Base-by-base conservation (phyloP, 495 filamentous ascomycete species). In the Talaromyces nanjingensis region DNA sequence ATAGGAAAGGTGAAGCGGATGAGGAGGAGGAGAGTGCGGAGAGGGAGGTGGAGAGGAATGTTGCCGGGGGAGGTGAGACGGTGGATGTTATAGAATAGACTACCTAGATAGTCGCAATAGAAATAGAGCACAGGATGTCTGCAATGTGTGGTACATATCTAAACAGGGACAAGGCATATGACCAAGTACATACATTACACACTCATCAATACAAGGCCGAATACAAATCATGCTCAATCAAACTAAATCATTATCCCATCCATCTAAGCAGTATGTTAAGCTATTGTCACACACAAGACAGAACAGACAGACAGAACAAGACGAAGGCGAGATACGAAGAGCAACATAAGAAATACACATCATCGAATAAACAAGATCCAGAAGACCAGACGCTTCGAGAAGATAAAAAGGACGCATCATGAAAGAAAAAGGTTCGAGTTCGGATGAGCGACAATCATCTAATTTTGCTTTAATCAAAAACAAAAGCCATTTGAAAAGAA, bases 11-110 rank as follows among this genome's bases (percentile, higher is more conserved):
- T 1, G 65, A 71, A 57, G 72, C 63, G 11, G 70, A 68, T 45
- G 61, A 34, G 20, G 77, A 76, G 59, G 77, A 78, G 60, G 64
- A 62, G 58, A 71, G 73, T 66, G 77, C 79, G 9, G 72, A 76
- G 70, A 66, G 69, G 25, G 74, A 77, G 59, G 68, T 79, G 14
- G 65, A 67, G 56, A 71, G 66, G 53, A 73, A 70, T 52, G 66
- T 78, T 63, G 29, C 25, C 18, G 45, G 31, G 8, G 27, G 14
- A 20, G 56, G 27, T 18, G 24, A 29, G 16, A 37, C 31, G 8
- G 56, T 31, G 29, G 27, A 59, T 59, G 29, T 18, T 34, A 37
- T 56, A 25, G 53, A 56, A 29, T 56, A 56, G 53, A 56, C 53
- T 24, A 27, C 27, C 27, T 27, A 27, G 4, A 2, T 5, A 4